A percentile compares a stretch with the other conserved stretches of the same genome.
phyloP scores from a whole-genome alignment of 2,329 filamentous ascomycete genomes.

The Curvularia lunata region DNA sequence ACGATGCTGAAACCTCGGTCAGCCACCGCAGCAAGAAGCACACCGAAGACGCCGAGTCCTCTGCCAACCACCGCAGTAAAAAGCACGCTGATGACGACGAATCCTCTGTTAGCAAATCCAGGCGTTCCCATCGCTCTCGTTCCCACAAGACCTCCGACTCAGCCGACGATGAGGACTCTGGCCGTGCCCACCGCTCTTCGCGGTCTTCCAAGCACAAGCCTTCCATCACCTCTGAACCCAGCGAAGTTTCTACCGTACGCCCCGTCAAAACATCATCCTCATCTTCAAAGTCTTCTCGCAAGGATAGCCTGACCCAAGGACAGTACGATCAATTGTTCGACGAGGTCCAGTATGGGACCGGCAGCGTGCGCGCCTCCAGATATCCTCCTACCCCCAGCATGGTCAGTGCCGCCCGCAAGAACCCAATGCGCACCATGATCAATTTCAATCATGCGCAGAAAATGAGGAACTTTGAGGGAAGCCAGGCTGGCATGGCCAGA shows the following conservation, averaged over 20 bases:
- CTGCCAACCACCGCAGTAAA: slow-evolving; percentile 29
- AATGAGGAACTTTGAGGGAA: slow-evolving; percentile 38
- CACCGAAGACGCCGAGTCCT: slow-evolving; percentile 23
- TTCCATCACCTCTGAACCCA: slow-evolving; percentile 41
- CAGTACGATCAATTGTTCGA: slow-evolving; percentile 41
- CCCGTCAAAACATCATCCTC: slow-evolving; percentile 25
- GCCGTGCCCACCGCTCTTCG: slow-evolving; percentile 25
- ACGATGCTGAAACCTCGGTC: slow-evolving; percentile 25
- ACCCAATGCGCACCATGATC: slow-evolving; percentile 46
- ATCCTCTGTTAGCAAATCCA: slow-evolving; percentile 39
- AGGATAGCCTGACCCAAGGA: slow-evolving; percentile 41
- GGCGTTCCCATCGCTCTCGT: slow-evolving; percentile 34
- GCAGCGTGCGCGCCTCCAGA: slow-evolving; percentile 38
- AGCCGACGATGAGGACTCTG: slow-evolving; percentile 26
- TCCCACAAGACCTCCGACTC: slow-evolving; percentile 36
- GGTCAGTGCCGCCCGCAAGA: slow-evolving; percentile 41
- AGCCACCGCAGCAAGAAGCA: slow-evolving; percentile 28
- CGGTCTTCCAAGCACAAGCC: slow-evolving; percentile 21
- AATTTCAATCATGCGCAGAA: slow-evolving; percentile 44
- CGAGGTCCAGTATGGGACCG: slow-evolving; percentile 37
- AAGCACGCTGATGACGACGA: slow-evolving; percentile 24
- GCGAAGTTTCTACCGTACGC: slow-evolving; percentile 45
- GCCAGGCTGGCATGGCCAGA: slow-evolving; percentile 4
- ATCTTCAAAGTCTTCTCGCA: slow-evolving; percentile 28
- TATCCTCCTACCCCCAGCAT: slow-evolving; percentile 49